phyloP scores from a whole-genome alignment of 148 eudicot species.

The Cornus florida region DNA sequence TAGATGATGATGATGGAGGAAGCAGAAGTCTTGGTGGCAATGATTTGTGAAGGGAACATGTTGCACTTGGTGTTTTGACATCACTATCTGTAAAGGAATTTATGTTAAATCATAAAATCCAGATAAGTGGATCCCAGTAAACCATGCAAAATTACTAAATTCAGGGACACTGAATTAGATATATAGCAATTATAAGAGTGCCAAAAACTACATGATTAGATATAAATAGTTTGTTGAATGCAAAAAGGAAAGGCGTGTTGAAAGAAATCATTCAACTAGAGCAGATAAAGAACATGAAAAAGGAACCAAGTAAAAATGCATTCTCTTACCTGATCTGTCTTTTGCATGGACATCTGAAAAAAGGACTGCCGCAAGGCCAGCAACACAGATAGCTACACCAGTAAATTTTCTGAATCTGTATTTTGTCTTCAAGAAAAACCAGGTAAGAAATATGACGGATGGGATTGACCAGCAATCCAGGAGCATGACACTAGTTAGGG shows the following conservation, averaged over 20 bases:
- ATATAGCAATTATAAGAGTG: background rate
- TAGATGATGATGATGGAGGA: too few relatives aligned
- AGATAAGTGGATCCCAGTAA: too few relatives aligned
- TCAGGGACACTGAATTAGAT: background rate
- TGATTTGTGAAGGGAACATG: too few relatives aligned
- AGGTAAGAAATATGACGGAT: slow-evolving; percentile 69
- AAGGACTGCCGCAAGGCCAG: slow-evolving; percentile 66
- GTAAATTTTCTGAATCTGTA: slow-evolving; percentile 61
- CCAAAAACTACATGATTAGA: background rate
- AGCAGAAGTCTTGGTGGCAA: too few relatives aligned
- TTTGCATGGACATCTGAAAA: slow-evolving; percentile 75
- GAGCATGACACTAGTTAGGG: slow-evolving; percentile 82
- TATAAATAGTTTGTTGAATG: too few relatives aligned
- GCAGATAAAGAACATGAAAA: background rate
- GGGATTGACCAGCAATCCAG: slow-evolving; percentile 96
- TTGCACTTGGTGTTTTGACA: too few relatives aligned
- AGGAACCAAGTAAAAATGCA: background rate
- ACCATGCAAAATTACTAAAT: too few relatives aligned
- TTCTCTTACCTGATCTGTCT: slow-evolving; percentile 59
- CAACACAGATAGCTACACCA: slow-evolving; percentile 70
- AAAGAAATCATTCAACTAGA: background rate
- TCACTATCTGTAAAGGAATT: too few relatives aligned
- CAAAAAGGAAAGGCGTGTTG: background rate
- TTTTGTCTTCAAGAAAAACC: slow-evolving; percentile 82
- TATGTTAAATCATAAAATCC: too few relatives aligned